Conservation (phyloP, 495 filamentous ascomycete genomes). For the Glarea lozoyensis region DNA sequence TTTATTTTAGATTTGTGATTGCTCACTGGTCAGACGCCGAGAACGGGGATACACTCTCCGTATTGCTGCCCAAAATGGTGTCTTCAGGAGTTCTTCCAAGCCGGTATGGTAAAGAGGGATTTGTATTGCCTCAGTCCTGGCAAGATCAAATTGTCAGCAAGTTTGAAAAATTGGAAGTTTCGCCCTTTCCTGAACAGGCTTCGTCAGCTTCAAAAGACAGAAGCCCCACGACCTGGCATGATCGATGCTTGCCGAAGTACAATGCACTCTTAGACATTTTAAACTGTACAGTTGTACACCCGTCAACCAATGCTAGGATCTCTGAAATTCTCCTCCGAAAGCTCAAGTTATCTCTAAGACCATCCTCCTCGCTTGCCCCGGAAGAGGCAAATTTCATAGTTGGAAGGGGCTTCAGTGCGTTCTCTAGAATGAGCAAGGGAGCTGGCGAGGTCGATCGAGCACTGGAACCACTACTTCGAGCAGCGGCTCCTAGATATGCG, state of each 20-base stretch:
- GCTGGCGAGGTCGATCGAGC: slow-evolving; percentile 39
- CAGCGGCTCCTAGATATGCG: slow-evolving; percentile 51
- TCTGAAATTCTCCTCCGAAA: slow-evolving; percentile 46
- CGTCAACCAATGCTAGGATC: slow-evolving; percentile 44
- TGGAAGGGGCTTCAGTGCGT: slow-evolving; percentile 45
- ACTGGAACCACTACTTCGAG: slow-evolving; percentile 48
- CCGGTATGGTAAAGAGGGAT: slow-evolving; percentile 41
- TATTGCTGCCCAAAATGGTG: slow-evolving; percentile 60
- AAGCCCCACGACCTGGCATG: slow-evolving; percentile 40
- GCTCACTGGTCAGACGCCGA: slow-evolving; percentile 56
- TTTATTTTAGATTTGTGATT: slow-evolving; percentile 50
- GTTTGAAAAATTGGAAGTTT: slow-evolving; percentile 46
- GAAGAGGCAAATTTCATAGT: slow-evolving; percentile 51
- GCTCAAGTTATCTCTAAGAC: slow-evolving; percentile 46
- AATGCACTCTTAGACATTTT: slow-evolving; percentile 42
- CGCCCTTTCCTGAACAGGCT: slow-evolving; percentile 46
- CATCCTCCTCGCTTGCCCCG: slow-evolving; percentile 41
- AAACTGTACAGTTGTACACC: slow-evolving; percentile 37
- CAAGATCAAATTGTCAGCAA: slow-evolving; percentile 58
- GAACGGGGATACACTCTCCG: slow-evolving; percentile 58
- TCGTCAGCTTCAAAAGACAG: slow-evolving; percentile 16
- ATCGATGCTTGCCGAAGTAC: slow-evolving; percentile 46
- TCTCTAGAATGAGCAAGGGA: slow-evolving; percentile 39
- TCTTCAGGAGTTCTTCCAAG: slow-evolving; percentile 38
- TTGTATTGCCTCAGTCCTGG: slow-evolving; percentile 56